A percentile compares a stretch with the other conserved stretches of the same genome.
These are phyloP conservation scores for Mycena polygramma DNA, from an alignment of 768 basidiomycete genomes.

Conservation along the genomic window DNA sequence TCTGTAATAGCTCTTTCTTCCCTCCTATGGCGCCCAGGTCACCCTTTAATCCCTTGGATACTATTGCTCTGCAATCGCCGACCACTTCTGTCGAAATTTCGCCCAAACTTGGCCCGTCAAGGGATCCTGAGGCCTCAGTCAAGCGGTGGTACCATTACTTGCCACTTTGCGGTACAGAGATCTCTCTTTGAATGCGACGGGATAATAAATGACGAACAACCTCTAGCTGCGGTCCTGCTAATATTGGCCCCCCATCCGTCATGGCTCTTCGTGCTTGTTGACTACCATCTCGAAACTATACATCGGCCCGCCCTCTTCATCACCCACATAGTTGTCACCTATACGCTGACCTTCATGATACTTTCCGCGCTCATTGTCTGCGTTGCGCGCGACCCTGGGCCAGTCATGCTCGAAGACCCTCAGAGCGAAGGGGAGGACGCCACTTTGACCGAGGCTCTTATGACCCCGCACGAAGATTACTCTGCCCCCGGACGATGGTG, in stretches of 20 bases:
- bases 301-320: constrained; percentile 60
- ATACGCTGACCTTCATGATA: constrained; percentile 75
- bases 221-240: constrained; percentile 62
- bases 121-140: constrained; percentile 49
- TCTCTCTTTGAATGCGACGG: not conserved
- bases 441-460: constrained; percentile 63
- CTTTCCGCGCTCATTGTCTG: constrained; percentile 82
- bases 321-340: constrained; percentile 70
- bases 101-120: constrained; percentile 33
- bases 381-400: constrained; percentile 81
- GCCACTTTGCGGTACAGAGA: constrained; percentile 65
- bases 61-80: constrained; percentile 31
- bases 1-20: constrained; percentile 11
- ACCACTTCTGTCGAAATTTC: constrained; percentile 34
- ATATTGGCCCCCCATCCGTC: constrained; percentile 84
- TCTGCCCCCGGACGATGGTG: constrained; percentile 77
- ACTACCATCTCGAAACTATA: constrained; percentile 73
- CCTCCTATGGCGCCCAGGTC: constrained; percentile 25
- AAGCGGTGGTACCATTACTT: constrained; percentile 71
- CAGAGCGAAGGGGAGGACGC: constrained; percentile 52
- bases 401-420: constrained; percentile 53
- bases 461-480: constrained; percentile 64
- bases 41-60: constrained; percentile 36
- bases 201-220: not conserved
- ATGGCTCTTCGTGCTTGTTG: constrained; percentile 72